Evolutionary conservation across 2,329 filamentous ascomycete species (phyloP).

Genomic region (Lojkania enalia): DNA sequence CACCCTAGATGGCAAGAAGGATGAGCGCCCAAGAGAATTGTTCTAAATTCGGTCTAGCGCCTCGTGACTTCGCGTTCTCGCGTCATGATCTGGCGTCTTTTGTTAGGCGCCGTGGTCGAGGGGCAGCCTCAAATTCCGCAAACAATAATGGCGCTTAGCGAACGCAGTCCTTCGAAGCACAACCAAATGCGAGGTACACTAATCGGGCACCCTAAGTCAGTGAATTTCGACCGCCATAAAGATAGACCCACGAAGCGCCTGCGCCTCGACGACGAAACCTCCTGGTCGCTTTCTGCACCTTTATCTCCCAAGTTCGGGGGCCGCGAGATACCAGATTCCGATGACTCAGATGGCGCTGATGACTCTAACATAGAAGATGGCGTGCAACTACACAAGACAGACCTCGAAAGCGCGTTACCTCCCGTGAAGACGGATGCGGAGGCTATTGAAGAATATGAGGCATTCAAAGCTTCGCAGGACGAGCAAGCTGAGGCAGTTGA

Average conservation of each 20-base stretch:
- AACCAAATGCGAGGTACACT: conserved; percentile 53
- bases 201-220: conserved; percentile 50
- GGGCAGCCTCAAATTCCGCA: neutral
- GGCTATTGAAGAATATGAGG: conserved; percentile 80
- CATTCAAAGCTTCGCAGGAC: conserved; percentile 61
- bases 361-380: conserved; percentile 24
- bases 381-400: conserved; percentile 53
- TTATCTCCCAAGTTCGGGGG: conserved; percentile 25
- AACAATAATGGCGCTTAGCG: conserved; percentile 42
- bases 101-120: neutral
- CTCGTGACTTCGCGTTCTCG: conserved; percentile 5
- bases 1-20: too few relatives aligned
- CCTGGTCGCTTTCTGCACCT: conserved; percentile 23
- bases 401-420: conserved; percentile 73
- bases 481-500: conserved; percentile 46
- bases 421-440: conserved; percentile 65
- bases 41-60: too few relatives aligned
- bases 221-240: conserved; percentile 46
- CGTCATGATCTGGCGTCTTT: neutral
- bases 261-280: conserved; percentile 31
- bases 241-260: conserved; percentile 50
- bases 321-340: conserved; percentile 45
- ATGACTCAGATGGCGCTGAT: conserved; percentile 45
- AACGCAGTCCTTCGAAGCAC: conserved; percentile 49
- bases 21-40: too few relatives aligned